These are phyloP conservation scores for Cerrena zonata DNA, from an alignment of 1,284 basidiomycete species.

Conservation along the genomic window DNA sequence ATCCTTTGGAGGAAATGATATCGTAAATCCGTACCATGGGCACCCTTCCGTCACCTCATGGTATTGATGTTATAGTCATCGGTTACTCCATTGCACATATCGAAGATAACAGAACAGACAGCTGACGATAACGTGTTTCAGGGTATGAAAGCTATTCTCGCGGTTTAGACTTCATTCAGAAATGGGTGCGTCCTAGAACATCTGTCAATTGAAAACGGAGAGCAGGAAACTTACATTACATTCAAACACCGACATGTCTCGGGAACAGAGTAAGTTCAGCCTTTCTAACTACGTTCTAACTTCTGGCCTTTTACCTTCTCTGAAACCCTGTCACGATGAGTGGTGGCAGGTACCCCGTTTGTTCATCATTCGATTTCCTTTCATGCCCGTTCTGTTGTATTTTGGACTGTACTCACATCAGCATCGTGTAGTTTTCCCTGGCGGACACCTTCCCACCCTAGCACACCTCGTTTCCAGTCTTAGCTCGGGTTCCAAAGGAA, in stretches of 20 bases:
- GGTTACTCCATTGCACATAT: too few relatives aligned
- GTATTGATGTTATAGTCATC: too few relatives aligned
- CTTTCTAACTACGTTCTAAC: background rate
- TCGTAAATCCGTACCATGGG: background rate
- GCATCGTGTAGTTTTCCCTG: conserved; percentile 60
- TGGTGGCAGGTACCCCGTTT: too few relatives aligned
- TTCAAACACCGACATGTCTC: too few relatives aligned
- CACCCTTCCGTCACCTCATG: background rate
- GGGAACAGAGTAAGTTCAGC: too few relatives aligned
- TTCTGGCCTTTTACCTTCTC: background rate
- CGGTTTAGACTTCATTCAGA: conserved; percentile 73
- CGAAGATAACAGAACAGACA: too few relatives aligned
- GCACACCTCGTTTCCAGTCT: conserved; percentile 57
- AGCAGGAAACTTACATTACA: too few relatives aligned
- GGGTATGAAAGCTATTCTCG: conserved; percentile 53
- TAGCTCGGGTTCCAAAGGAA: conserved; percentile 48
- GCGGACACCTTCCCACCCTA: conserved; percentile 69
- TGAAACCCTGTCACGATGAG: too few relatives aligned
- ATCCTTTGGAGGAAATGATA: background rate
- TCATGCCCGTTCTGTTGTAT: background rate
- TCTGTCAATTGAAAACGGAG: too few relatives aligned
- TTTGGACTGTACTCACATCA: background rate
- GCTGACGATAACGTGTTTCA: conserved; percentile 16
- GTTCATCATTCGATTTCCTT: background rate
- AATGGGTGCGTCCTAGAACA: conserved; percentile 53